phyloP scores from a whole-genome alignment of 2,329 filamentous ascomycete genomes.

The Blastomyces parvus region DNA sequence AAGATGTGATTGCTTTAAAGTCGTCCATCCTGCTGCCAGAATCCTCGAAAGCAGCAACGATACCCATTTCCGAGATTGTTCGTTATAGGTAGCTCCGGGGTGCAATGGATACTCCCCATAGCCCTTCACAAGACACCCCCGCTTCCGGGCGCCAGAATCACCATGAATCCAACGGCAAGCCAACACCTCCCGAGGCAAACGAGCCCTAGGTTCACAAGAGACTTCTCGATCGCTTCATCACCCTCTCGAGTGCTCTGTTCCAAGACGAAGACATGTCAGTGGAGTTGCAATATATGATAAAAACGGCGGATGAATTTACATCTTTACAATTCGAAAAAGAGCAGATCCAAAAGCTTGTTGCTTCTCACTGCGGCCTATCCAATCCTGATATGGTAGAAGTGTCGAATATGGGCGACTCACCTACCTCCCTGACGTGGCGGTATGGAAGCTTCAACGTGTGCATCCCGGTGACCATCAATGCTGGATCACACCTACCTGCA shows the following conservation, averaged over 20 bases:
- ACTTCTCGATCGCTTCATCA: conserved; percentile 7
- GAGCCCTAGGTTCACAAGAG: conserved; percentile 2
- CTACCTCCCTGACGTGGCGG: conserved; percentile 6
- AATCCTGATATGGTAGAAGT: conserved; percentile 9
- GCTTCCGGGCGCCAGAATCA: not conserved
- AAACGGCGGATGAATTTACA: conserved; percentile 6
- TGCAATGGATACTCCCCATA: too few relatives aligned
- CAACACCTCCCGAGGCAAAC: not conserved
- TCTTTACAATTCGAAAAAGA: not conserved
- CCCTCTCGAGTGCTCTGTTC: conserved; percentile 8
- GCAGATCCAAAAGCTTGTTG: conserved; percentile 10
- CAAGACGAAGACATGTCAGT: conserved; percentile 13
- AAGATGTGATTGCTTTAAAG: too few relatives aligned
- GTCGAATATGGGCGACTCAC: not conserved
- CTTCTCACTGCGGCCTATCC: conserved; percentile 12
- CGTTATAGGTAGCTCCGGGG: too few relatives aligned
- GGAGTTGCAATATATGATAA: conserved; percentile 10
- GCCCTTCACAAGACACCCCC: not conserved
- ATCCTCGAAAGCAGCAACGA: too few relatives aligned
- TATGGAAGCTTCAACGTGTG: conserved; percentile 16
- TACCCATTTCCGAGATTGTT: too few relatives aligned
- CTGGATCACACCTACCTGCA: not conserved
- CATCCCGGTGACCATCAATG: conserved; percentile 11
- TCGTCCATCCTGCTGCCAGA: too few relatives aligned
- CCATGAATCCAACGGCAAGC: not conserved